These are phyloP conservation scores for Globisporangium camurandrum DNA, from an alignment of 352 stramenopile species.

Conservation along the genomic window DNA sequence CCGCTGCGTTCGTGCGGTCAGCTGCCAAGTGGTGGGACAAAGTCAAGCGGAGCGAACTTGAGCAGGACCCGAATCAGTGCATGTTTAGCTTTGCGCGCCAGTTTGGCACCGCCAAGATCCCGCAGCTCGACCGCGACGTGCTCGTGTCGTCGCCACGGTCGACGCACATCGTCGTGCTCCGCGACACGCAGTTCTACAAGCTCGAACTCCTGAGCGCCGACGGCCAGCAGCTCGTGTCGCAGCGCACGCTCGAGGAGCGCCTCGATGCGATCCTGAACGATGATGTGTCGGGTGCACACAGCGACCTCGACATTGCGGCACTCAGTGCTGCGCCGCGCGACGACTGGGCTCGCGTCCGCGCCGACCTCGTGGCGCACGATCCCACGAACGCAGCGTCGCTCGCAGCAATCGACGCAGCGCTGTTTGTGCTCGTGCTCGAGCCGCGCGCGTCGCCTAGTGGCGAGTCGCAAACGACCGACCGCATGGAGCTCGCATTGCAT, in stretches of 20 bases:
- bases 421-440: conserved; percentile 87
- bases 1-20: conserved; percentile 72
- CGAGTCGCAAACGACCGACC: conserved; percentile 60
- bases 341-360: conserved; percentile 76
- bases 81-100: conserved; percentile 86
- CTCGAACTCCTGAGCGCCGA: conserved; percentile 75
- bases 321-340: conserved; percentile 83
- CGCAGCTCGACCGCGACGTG: conserved; percentile 60
- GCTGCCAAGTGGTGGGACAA: conserved; percentile 86
- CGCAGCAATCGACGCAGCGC: conserved; percentile 79
- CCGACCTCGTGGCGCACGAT: conserved; percentile 58
- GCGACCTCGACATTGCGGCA: conserved; percentile 61
- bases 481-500: conserved; percentile 79
- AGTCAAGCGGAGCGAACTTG: conserved; percentile 81
- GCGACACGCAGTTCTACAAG: conserved; percentile 79
- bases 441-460: conserved; percentile 54
- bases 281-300: conserved; percentile 28
- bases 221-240: conserved; percentile 75
- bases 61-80: conserved; percentile 87
- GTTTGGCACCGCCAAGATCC: conserved; percentile 81
- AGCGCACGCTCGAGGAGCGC: conserved; percentile 52
- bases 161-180: conserved; percentile 86
- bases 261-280: conserved; percentile 65
- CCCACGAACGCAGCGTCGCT: conserved; percentile 67
- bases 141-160: conserved; percentile 68